These are phyloP conservation scores for Fagus sylvatica DNA, from an alignment of 306 rosid genomes.

Conservation along the genomic window DNA sequence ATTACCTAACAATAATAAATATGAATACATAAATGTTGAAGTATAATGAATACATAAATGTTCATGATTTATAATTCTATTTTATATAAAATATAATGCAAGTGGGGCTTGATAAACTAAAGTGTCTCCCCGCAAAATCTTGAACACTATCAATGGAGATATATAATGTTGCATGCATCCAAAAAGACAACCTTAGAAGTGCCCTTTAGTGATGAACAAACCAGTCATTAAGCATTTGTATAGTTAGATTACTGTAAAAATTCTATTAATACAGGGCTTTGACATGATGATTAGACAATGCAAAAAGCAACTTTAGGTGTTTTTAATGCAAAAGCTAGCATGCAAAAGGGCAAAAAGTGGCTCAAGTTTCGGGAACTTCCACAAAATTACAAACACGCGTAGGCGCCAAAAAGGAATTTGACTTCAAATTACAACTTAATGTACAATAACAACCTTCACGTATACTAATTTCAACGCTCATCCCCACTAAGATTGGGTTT, in stretches of 20 bases:
- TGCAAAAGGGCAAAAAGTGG: not conserved
- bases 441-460: not conserved
- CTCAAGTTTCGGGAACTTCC: not conserved
- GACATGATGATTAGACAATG: not conserved
- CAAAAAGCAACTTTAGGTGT: not conserved
- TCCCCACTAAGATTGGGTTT: not conserved
- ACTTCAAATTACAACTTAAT: not conserved
- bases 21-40: too few species aligned
- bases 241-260: not conserved
- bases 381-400: not conserved
- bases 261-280: not conserved
- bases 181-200: constrained; percentile 6
- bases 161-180: not conserved
- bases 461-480: not conserved
- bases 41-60: too few species aligned
- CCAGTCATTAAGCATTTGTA: not conserved
- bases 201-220: not conserved
- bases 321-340: constrained; percentile 11
- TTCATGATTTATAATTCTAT: too few species aligned
- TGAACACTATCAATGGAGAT: not conserved
- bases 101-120: too few species aligned
- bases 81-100: too few species aligned
- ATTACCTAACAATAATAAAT: too few species aligned
- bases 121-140: too few species aligned
- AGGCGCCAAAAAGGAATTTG: not conserved